Conservation (phyloP, 257 asterid species). For the Salvia splendens region DNA sequence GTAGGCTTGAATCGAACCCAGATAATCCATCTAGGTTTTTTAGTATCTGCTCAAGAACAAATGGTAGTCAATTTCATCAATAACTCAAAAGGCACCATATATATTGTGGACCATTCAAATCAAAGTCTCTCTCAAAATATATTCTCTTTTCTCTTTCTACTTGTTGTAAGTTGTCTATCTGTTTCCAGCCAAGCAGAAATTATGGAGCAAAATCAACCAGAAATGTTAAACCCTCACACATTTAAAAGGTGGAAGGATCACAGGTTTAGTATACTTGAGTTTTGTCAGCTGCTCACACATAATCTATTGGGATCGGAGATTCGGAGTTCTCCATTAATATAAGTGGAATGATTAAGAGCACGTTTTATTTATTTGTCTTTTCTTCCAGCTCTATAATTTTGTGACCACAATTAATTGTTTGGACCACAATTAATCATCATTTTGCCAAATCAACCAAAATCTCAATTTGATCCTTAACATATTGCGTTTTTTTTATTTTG, state of each 20-base stretch:
- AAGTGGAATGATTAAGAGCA: too few relatives aligned
- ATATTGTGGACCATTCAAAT: constrained; percentile 2
- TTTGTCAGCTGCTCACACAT: constrained; percentile 12
- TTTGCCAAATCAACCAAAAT: too few relatives aligned
- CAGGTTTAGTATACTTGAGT: not conserved
- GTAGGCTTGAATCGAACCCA: constrained; percentile 35
- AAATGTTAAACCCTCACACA: not conserved
- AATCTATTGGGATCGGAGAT: too few relatives aligned
- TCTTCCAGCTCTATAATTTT: too few relatives aligned
- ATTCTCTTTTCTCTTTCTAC: not conserved
- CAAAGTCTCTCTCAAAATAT: not conserved
- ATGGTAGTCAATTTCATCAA: constrained; percentile 12
- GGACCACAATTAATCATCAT: too few relatives aligned
- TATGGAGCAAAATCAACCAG: not conserved
- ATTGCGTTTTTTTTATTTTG: too few relatives aligned
- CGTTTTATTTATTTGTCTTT: too few relatives aligned
- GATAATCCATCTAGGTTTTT: constrained; percentile 26
- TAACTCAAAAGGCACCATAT: not conserved
- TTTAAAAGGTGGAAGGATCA: not conserved
- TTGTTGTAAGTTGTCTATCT: not conserved
- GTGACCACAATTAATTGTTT: too few relatives aligned
- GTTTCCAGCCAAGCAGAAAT: constrained; percentile 1
- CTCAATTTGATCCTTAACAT: too few relatives aligned
- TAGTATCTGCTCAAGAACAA: constrained; percentile 10
- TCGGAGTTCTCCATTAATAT: too few relatives aligned